Evolutionary conservation across 148 eudicot species (phyloP).

Genomic region (Rheum nobile): DNA sequence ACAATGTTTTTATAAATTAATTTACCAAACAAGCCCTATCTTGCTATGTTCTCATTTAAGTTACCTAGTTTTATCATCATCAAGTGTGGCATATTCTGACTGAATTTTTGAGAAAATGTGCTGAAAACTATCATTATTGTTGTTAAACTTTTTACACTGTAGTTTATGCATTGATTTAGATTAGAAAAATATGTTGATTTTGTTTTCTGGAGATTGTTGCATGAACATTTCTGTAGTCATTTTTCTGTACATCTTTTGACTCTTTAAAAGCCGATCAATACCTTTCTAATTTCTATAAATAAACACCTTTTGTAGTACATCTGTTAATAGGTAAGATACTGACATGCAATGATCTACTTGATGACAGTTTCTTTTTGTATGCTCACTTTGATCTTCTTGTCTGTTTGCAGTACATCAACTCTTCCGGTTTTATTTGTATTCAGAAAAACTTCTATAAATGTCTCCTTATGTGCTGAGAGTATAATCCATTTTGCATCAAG

Average conservation of each 20-base stretch:
- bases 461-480: conserved; percentile 36
- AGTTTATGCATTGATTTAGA: background rate
- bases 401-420: conserved; percentile 52
- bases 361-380: background rate
- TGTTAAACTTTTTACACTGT: background rate
- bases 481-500: conserved; percentile 27
- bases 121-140: background rate
- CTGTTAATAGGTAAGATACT: background rate
- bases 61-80: background rate
- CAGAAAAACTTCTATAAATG: conserved; percentile 52
- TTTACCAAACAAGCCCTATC: too few species aligned
- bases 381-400: background rate
- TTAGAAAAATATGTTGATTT: background rate
- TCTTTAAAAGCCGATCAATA: background rate
- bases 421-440: conserved; percentile 83
- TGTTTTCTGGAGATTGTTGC: background rate
- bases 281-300: background rate
- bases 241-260: background rate
- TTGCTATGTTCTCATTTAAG: background rate
- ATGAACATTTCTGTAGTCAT: too few species aligned
- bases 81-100: background rate
- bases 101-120: background rate
- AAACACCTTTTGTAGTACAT: too few species aligned
- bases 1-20: too few species aligned
- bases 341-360: background rate